Base-by-base conservation (phyloP, 345 rosid species). In the Aurinia saxatilis region DNA sequence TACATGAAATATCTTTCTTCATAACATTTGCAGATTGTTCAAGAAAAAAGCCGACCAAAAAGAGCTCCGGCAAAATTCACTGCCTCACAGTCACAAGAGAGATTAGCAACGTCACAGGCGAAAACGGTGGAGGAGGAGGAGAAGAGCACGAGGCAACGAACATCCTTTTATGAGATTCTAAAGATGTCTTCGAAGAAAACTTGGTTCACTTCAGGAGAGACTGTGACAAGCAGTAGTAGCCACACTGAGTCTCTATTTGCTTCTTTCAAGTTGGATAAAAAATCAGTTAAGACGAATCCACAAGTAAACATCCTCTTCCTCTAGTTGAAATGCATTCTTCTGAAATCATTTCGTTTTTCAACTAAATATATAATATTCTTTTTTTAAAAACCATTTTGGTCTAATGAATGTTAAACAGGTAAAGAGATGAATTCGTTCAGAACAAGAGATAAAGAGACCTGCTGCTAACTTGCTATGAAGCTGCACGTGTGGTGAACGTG, bases 211-310 rank as follows among this genome's bases (percentile, higher is more conserved):
- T 65, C 63, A 60, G 18, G 50, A 7, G 71, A 75, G 41, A 71
- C 55, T n/a, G 51, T 68, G 66, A 75, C 66, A 57, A 68, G 66
- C 70, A 79, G 75, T 60, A 66, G 50, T 60, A 66, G 50, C 68
- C 82, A 76, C 50, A 74, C 80, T n/a, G 84, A 84, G 65, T 81
- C 87, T 30, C 74, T 93, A 57, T 85, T 84, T 73, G 80, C 91
- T 67, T 84, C 97, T 16, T 93, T 93, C 75, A 85, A 84, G 59
- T 14, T 87, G 80, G 96, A 81, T 18, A 76, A 69, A 68, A 84
- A 78, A 63, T 40, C 70, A 9, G 39, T 66, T 10, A 71, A 74
- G 73, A 54, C 59, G 3, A 62, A 38, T 21, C 45, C 63, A 46
- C 50, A 62, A 38, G 57, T 70, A 63, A 55, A 53, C 39, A 19